Conservation (phyloP, 352 stramenopile species). For the Globisporangium solare region DNA sequence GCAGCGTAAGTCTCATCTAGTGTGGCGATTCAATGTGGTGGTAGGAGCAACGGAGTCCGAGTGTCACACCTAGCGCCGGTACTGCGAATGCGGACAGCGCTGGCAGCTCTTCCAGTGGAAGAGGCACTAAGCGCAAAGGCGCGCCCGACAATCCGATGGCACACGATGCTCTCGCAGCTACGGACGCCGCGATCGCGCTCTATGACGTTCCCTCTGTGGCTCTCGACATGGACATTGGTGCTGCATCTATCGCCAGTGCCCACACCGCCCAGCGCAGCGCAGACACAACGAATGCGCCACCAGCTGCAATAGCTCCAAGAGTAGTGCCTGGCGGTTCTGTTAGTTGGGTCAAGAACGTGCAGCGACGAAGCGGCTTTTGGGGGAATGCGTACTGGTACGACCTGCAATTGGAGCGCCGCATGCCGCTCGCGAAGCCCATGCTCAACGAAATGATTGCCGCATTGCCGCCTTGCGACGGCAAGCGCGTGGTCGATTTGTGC, state of each 20-base stretch:
- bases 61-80: not conserved
- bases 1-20: no score
- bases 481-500: conserved; percentile 61
- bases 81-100: no score
- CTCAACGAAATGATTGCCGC: conserved; percentile 56
- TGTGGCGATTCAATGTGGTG: no score
- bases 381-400: conserved; percentile 78
- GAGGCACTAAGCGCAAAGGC: conserved; percentile 8
- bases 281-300: not conserved
- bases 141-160: no score
- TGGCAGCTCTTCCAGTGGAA: conserved; percentile 3
- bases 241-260: not conserved
- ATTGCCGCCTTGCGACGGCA: conserved; percentile 52
- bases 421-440: conserved; percentile 58
- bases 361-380: conserved; percentile 65
- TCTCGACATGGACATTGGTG: no score
- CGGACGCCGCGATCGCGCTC: no score
- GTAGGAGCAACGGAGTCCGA: not conserved
- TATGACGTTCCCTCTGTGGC: no score
- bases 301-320: no score
- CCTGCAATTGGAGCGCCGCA: conserved; percentile 46
- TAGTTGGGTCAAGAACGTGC: conserved; percentile 59
- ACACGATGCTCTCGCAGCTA: no score
- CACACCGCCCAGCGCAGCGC: not conserved
- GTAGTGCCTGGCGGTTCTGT: not conserved